Evolutionary conservation across 2,329 filamentous ascomycete genomes (phyloP), one percentile per base, ranked within the genome.

Genomic region (Myriosclerotinia scirpicola): DNA sequence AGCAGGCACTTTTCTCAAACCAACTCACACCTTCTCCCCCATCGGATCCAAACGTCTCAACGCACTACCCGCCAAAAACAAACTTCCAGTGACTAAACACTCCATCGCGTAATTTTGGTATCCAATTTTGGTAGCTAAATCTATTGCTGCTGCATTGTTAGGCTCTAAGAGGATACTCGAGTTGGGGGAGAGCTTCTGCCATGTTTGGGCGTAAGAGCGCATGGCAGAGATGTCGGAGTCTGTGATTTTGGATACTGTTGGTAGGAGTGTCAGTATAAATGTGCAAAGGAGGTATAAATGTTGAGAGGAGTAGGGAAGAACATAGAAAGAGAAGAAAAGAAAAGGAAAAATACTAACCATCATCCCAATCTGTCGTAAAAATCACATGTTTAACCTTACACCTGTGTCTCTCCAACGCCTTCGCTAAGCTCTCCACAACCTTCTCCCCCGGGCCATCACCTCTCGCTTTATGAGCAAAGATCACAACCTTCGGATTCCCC

Each of bases 21-120:
- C 17, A 22, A 17, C 15, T 42, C 22, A 58, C n/a, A 64, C 17
- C n/a, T 64, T 64, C 9, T 50, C 42, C 22, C 40, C 62, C 0
- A 36, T 50, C 8, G 53, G 62, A 55, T 64, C 62, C 4, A 64
- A 46, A 38, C 38, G 26, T n/a, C 62, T 56, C 40, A 64, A 50
- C 22, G 67, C 82, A 15, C 82, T 83, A 0, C 86, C 85, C 0
- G 87, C 82, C 1, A 89, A 79, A 74, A 87, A 84, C 70, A 87
- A 76, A 74, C 85, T 88, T 2, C 86, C 86, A 9, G 85, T 88
- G 54, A 88, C 79, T n/a, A 87, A 67, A 15, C 65, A 65, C 46
- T 73, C 67, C 52, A 71, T 69, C 48, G 78, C 73, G 64, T 44
- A 67, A 68, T 71, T 64, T 2, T 67, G 11, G 64, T 67, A 4